These are phyloP conservation scores for Cynara cardunculus DNA, from an alignment of 129 eudicot genomes.

Conservation along the genomic window DNA sequence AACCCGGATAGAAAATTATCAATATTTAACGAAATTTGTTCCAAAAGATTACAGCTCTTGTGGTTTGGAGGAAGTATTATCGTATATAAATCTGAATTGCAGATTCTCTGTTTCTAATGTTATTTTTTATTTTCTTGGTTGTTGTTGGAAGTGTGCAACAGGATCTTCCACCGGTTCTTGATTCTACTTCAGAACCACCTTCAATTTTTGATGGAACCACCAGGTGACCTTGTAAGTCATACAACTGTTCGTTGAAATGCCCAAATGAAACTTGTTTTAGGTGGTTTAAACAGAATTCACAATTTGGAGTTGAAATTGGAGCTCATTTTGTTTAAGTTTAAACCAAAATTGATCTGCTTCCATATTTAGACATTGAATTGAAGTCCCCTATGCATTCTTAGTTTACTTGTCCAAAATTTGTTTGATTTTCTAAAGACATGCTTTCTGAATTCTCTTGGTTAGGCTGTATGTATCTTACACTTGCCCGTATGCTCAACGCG, in stretches of 20 bases:
- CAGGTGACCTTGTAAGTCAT: conserved; percentile 32
- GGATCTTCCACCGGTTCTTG: conserved; percentile 79
- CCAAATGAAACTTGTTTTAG: neutral
- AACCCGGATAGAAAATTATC: no score
- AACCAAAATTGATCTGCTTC: neutral
- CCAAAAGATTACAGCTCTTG: no score
- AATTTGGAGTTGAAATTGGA: neutral
- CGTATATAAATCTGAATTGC: neutral
- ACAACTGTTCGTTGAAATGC: conserved; percentile 23
- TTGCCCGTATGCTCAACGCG: conserved; percentile 90
- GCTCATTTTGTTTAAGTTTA: neutral
- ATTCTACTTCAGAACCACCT: conserved; percentile 89
- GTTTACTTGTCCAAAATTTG: conserved; percentile 4
- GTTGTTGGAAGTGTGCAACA: conserved; percentile 45
- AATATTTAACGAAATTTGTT: no score
- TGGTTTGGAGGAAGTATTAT: neutral
- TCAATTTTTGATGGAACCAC: conserved; percentile 79
- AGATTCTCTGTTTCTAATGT: conserved; percentile 3
- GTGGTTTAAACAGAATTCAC: neutral
- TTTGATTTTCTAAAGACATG: neutral
- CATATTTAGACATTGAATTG: neutral
- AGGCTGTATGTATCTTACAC: conserved; percentile 81
- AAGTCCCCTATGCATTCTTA: neutral
- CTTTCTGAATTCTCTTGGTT: conserved; percentile 12
- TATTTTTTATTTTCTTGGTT: neutral